phyloP scores from a whole-genome alignment of 768 basidiomycete species.

The Suillus weaverae region DNA sequence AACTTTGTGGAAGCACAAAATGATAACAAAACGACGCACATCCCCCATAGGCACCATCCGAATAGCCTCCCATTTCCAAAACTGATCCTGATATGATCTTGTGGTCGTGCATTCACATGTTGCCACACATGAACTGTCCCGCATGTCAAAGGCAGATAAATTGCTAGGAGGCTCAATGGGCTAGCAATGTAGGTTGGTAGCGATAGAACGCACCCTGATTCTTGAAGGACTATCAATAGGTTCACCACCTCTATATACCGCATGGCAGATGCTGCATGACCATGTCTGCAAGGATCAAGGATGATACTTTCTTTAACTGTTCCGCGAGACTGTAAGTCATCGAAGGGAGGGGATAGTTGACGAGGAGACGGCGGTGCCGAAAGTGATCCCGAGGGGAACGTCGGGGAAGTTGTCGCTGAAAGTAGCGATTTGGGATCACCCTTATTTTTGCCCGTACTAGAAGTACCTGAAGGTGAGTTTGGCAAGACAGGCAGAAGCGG shows the following conservation, averaged over 20 bases:
- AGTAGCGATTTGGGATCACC: slow-evolving; percentile 44
- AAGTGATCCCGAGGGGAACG: slow-evolving; percentile 37
- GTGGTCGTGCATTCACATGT: slow-evolving; percentile 15
- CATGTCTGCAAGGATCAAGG: slow-evolving; percentile 42
- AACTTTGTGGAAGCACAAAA: neutral
- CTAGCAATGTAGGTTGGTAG: slow-evolving; percentile 1
- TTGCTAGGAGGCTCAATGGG: slow-evolving; percentile 37
- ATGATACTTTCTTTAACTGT: slow-evolving; percentile 39
- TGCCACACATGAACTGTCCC: slow-evolving; percentile 48
- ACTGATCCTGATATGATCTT: slow-evolving; percentile 8
- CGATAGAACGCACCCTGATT: slow-evolving; percentile 56
- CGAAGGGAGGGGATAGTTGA: slow-evolving; percentile 10
- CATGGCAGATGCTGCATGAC: slow-evolving; percentile 47
- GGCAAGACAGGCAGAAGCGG: slow-evolving; percentile 5
- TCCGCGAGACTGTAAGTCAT: slow-evolving; percentile 19
- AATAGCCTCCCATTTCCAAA: slow-evolving; percentile 18
- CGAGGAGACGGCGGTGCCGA: slow-evolving; percentile 39
- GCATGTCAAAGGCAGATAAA: slow-evolving; percentile 50
- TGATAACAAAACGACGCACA: neutral
- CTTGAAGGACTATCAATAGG: slow-evolving; percentile 55
- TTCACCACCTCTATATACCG: slow-evolving; percentile 42
- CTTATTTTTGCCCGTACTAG: slow-evolving; percentile 13
- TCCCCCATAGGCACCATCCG: neutral
- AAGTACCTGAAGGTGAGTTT: slow-evolving; percentile 16
- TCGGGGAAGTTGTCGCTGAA: slow-evolving; percentile 47